A percentile compares a stretch with the other conserved stretches of the same genome.
Conservation (phyloP, 495 filamentous ascomycete genomes). For the Lichenothelia convexa region DNA sequence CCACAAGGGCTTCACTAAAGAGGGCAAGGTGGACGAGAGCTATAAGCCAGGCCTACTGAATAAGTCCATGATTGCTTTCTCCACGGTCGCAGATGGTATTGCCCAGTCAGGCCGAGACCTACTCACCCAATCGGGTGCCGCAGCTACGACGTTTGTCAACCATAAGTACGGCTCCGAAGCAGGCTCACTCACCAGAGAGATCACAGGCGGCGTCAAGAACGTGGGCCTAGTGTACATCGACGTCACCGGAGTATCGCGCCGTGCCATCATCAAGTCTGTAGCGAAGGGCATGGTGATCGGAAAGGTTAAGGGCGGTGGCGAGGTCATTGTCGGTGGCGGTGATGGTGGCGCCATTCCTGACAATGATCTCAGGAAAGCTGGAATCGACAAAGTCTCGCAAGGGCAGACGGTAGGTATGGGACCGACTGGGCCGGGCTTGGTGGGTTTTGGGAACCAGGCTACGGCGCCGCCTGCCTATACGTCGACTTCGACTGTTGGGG, state of each 20-base stretch:
- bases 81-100: slow-evolving; percentile 85
- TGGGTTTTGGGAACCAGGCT: slow-evolving; percentile 13
- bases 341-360: slow-evolving; percentile 39
- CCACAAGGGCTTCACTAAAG: slow-evolving; percentile 38
- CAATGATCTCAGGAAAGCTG: slow-evolving; percentile 9
- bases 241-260: slow-evolving; percentile 72
- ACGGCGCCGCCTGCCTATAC: slow-evolving; percentile 13
- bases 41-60: slow-evolving; percentile 88
- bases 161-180: slow-evolving; percentile 79
- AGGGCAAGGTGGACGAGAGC: slow-evolving; percentile 38
- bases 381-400: slow-evolving; percentile 8
- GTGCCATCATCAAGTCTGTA: slow-evolving; percentile 77
- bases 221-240: slow-evolving; percentile 97
- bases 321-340: slow-evolving; percentile 67
- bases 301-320: slow-evolving; percentile 61
- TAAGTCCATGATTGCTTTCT: slow-evolving; percentile 89
- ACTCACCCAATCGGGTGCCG: slow-evolving; percentile 49
- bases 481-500: slow-evolving; percentile 10
- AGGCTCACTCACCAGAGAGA: slow-evolving; percentile 45
- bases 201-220: slow-evolving; percentile 81
- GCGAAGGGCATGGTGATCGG: slow-evolving; percentile 99
- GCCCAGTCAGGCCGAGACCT: slow-evolving; percentile 65
- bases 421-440: slow-evolving; percentile 6
- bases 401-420: slow-evolving; percentile 6
- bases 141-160: slow-evolving; percentile 61